Conservation (phyloP, 2,329 filamentous ascomycete species). For the Aspergillus phoenicis region DNA sequence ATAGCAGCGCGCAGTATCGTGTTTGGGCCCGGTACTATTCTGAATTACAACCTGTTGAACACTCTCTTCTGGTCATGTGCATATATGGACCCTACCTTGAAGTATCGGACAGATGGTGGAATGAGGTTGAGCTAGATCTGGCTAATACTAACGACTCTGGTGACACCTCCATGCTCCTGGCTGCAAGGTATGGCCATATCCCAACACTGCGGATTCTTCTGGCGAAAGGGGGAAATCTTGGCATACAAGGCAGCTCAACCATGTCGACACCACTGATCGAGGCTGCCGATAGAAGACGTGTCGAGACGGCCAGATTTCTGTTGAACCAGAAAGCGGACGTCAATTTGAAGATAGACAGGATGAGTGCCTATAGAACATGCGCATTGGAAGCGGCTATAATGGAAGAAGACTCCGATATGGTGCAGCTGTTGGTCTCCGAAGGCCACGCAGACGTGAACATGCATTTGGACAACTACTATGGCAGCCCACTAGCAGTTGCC, state of each 20-base stretch:
- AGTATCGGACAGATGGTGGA: not conserved
- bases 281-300: too few relatives aligned
- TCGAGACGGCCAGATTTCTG: too few relatives aligned
- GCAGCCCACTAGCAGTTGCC: not conserved
- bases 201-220: not conserved
- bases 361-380: not conserved
- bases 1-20: not conserved
- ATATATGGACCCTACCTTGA: not conserved
- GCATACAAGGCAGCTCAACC: not conserved
- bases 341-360: not conserved
- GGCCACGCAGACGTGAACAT: not conserved
- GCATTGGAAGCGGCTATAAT: not conserved
- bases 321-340: not conserved
- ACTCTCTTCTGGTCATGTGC: not conserved
- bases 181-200: not conserved
- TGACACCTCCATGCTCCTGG: not conserved
- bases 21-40: not conserved
- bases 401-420: not conserved
- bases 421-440: not conserved
- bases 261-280: too few relatives aligned
- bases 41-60: not conserved
- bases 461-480: not conserved
- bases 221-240: not conserved
- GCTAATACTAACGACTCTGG: not conserved
- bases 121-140: not conserved